A percentile compares a stretch with the other conserved stretches of the same genome.
Conservation (phyloP, 1,139 yeast species). For the Yamadazyma triangularis region DNA sequence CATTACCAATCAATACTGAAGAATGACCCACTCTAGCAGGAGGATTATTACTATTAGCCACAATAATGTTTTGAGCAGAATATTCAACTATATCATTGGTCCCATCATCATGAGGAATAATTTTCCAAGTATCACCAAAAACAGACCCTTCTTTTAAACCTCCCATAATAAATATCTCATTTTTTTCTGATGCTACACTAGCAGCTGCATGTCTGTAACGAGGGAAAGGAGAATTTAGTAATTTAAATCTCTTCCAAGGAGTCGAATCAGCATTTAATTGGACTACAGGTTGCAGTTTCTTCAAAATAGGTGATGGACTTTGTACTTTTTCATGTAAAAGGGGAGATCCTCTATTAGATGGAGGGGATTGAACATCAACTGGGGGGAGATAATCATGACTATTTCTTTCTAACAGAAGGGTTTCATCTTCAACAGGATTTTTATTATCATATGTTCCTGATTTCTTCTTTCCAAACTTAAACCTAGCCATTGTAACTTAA, state of each 20-base stretch:
- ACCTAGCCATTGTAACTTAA: neutral
- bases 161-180: slow-evolving; percentile 87
- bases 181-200: slow-evolving; percentile 68
- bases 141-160: slow-evolving; percentile 91
- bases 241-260: slow-evolving; percentile 77
- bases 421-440: neutral
- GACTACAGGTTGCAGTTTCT: slow-evolving; percentile 1
- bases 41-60: slow-evolving; percentile 55
- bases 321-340: neutral
- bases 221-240: slow-evolving; percentile 84
- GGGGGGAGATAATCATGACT: neutral
- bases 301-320: slow-evolving; percentile 2
- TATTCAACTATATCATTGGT: slow-evolving; percentile 27
- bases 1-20: slow-evolving; percentile 87
- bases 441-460: neutral
- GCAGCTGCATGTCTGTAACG: slow-evolving; percentile 91
- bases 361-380: neutral
- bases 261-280: slow-evolving; percentile 19
- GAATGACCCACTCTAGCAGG: slow-evolving; percentile 98
- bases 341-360: neutral
- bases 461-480: neutral
- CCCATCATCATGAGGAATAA: slow-evolving; percentile 38
- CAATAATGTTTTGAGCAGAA: slow-evolving; percentile 61
- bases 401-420: too few species aligned
- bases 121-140: slow-evolving; percentile 91